Evolutionary conservation across 306 rosid species (phyloP), one percentile per base, ranked within the genome.

Genomic region (Styphnolobium japonicum): DNA sequence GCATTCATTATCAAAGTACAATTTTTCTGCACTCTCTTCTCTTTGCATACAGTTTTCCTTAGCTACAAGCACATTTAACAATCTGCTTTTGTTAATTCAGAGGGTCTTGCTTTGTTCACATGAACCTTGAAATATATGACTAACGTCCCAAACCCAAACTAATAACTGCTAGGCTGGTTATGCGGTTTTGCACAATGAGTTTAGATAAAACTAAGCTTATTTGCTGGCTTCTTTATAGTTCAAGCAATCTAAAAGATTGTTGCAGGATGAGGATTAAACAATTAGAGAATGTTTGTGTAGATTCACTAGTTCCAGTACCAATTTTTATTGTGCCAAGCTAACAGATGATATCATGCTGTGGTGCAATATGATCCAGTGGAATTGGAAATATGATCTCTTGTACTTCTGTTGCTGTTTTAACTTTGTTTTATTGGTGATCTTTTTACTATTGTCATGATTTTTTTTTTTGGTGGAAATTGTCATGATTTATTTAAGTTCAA

Each of bases 1-100:
- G 66, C 83, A 68, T 60, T 74, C 58, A 8, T 67, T 71, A 67
- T 62, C 46, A 21, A 37, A 79, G 18, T 45, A 55, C 33, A 67
- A 22, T 75, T 80, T 52, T 63, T 62, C 10, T 51, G 40, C 69
- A 33, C 39, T 70, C 52, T 57, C 67, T 49, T 45, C 21, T 34
- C 16, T 15, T 58, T 58, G 46, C 43, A 8, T 23, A 16, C 15
- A 18, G 55, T 22, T 48, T 61, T 15, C 19, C 55, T 70, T 14
- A 33, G 6, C 15, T 45, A 34, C 33, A 33, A 49, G 10, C 1
- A 23, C 16, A n/a, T n/a, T 23, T 55, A 45, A 10, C 71, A n/a
- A n/a, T 42, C 29, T 18, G 49, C 23, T 68, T 12, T 68, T 67
- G 37, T 55, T 37, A 29, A 52, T 76, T 48, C 52, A 21, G 14